These are phyloP conservation scores for Articulospora tetracladia DNA, from an alignment of 495 filamentous ascomycete genomes.

Conservation along the genomic window DNA sequence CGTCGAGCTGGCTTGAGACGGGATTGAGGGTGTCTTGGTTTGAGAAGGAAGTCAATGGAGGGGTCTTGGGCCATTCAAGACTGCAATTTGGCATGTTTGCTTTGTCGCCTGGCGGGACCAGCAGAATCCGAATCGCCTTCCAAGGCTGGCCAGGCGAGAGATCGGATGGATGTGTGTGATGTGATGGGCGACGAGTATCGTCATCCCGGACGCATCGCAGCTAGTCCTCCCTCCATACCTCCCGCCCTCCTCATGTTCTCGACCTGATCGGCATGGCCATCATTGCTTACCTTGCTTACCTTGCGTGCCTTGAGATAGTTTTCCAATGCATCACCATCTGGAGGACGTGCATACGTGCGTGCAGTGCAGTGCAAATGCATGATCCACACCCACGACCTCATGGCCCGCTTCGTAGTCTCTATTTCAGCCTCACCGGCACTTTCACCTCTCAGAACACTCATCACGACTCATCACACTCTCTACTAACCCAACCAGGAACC, in stretches of 20 bases:
- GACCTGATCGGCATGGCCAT: not conserved
- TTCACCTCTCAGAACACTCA: not conserved
- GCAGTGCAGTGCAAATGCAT: too few relatives aligned
- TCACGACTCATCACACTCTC: not conserved
- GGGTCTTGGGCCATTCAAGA: not conserved
- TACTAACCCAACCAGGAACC: not conserved
- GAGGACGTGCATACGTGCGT: too few relatives aligned
- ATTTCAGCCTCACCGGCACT: not conserved
- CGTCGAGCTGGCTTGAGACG: not conserved
- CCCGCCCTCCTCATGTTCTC: not conserved
- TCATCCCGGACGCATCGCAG: not conserved
- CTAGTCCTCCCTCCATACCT: not conserved
- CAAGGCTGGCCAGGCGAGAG: not conserved
- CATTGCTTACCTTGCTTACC: not conserved
- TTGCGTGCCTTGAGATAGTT: too few relatives aligned
- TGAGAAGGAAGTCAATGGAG: not conserved
- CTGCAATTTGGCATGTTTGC: not conserved
- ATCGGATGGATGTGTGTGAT: not conserved
- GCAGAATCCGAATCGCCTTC: not conserved
- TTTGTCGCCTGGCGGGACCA: not conserved
- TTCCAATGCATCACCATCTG: too few relatives aligned
- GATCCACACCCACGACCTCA: not conserved
- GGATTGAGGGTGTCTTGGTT: not conserved
- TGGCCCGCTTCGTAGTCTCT: not conserved
- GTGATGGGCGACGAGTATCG: not conserved